These are phyloP conservation scores for Penicillium salamii DNA, from an alignment of 495 filamentous ascomycete genomes.

Conservation along the genomic window DNA sequence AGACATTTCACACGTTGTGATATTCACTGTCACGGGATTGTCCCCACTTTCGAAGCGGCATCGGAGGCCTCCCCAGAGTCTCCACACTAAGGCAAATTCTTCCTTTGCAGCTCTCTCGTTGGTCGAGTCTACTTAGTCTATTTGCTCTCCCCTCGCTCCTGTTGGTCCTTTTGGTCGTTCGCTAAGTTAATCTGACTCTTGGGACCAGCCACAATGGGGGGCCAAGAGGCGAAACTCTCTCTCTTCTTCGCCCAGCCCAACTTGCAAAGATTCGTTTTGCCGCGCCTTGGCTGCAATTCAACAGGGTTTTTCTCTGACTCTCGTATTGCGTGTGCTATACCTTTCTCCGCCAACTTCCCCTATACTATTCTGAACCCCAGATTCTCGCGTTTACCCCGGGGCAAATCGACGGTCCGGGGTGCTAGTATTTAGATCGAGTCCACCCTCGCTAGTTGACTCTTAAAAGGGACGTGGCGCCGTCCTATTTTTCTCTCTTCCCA, in stretches of 20 bases:
- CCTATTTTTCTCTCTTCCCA: not conserved
- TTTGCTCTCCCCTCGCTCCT: too few species aligned
- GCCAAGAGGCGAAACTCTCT: conserved; percentile 3
- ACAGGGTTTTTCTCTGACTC: conserved; percentile 1
- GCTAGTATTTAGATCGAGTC: conserved; percentile 23
- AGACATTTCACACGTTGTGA: not conserved
- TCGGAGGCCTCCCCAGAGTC: conserved; percentile 14
- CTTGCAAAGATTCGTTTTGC: conserved; percentile 12
- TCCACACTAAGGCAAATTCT: conserved; percentile 6
- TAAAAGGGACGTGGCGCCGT: conserved; percentile 1
- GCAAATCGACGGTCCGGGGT: conserved; percentile 13
- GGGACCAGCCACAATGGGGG: not conserved
- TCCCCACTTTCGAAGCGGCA: conserved; percentile 13
- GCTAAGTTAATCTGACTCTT: not conserved
- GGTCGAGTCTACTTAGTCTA: too few species aligned
- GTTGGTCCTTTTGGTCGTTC: too few species aligned
- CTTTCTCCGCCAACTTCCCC: conserved; percentile 29
- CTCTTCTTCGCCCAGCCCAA: not conserved
- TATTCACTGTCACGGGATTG: not conserved
- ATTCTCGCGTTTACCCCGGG: conserved; percentile 13
- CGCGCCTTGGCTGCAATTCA: conserved; percentile 6
- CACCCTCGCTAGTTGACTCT: conserved; percentile 4
- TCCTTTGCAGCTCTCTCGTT: not conserved
- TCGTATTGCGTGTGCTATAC: conserved; percentile 14
- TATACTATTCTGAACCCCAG: conserved; percentile 16